A percentile compares a stretch with the other conserved stretches of the same genome.
Conservation (phyloP, 2,329 filamentous ascomycete species). For the Raffaelea albimanens region DNA sequence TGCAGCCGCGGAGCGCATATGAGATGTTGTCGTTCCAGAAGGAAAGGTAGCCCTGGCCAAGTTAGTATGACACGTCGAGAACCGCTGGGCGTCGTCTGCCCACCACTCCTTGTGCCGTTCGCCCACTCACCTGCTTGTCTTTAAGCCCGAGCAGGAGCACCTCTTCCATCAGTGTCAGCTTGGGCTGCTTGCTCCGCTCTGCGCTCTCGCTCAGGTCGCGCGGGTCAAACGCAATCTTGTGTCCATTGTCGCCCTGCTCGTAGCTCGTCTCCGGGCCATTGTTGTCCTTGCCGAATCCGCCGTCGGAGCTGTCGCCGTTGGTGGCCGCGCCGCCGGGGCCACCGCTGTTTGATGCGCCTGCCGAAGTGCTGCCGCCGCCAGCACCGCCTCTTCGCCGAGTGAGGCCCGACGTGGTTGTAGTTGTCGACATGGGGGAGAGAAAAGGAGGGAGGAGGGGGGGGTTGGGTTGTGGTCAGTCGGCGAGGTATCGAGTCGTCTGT, state of each 20-base stretch:
- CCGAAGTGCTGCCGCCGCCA: slow-evolving; percentile 34
- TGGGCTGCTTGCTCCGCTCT: slow-evolving; percentile 94
- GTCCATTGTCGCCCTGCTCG: slow-evolving; percentile 86
- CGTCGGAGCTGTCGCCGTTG: slow-evolving; percentile 47
- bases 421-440: slow-evolving; percentile 9
- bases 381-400: slow-evolving; percentile 63
- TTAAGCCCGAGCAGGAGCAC: slow-evolving; percentile 90
- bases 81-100: too few relatives aligned
- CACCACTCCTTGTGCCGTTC: too few relatives aligned
- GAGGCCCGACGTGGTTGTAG: slow-evolving; percentile 30
- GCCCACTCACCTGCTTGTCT: slow-evolving; percentile 90
- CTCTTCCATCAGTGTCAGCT: slow-evolving; percentile 98
- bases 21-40: slow-evolving; percentile 99
- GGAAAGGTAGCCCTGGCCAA: slow-evolving; percentile 91
- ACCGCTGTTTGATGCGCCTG: slow-evolving; percentile 30
- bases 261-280: slow-evolving; percentile 75
- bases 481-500: too few relatives aligned
- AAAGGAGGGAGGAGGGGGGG: neutral
- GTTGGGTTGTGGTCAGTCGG: too few relatives aligned
- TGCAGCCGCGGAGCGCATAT: slow-evolving; percentile 93
- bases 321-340: slow-evolving; percentile 51
- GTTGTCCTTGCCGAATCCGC: slow-evolving; percentile 41
- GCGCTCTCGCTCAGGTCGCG: slow-evolving; percentile 94
- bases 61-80: slow-evolving; percentile 3
- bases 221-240: slow-evolving; percentile 97